Conservation (phyloP, 176 grass and related monocot genomes). For the Carex kokanica region DNA sequence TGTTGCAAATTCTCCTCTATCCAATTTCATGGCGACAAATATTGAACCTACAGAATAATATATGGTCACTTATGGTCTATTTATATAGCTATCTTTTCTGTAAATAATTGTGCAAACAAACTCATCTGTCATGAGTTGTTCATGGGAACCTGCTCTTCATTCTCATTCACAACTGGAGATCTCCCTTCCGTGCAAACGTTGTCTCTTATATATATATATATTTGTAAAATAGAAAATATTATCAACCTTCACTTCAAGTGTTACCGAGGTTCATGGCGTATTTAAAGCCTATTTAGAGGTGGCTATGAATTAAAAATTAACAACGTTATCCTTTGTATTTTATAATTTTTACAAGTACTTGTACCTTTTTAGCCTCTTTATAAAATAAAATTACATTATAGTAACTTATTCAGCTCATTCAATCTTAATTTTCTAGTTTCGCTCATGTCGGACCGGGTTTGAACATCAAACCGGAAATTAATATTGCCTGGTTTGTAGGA, state of each 20-base stretch:
- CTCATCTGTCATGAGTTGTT: slow-evolving; percentile 1
- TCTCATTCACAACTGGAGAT: not conserved
- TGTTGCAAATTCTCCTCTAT: slow-evolving; percentile 2
- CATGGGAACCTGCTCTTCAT: not conserved
- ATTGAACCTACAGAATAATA: slow-evolving; percentile 19
- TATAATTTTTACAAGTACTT: too few species aligned
- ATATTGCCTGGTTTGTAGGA: not conserved
- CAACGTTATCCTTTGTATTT: too few species aligned
- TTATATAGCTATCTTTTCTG: slow-evolving; percentile 35
- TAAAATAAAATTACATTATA: not conserved
- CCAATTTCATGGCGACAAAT: slow-evolving; percentile 26
- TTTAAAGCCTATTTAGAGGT: too few species aligned
- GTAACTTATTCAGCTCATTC: not conserved
- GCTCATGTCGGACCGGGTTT: not conserved
- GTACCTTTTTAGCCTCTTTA: not conserved
- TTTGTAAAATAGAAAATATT: too few species aligned
- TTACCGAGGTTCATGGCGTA: too few species aligned
- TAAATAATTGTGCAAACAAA: slow-evolving; percentile 36
- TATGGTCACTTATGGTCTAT: slow-evolving; percentile 15
- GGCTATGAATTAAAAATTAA: too few species aligned
- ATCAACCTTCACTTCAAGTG: too few species aligned
- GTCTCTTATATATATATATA: not conserved
- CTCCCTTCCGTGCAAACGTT: not conserved
- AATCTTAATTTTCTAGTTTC: not conserved
- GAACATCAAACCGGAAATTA: not conserved